These are phyloP conservation scores for Linum trigynum DNA, from an alignment of 345 rosid species.

Conservation along the genomic window DNA sequence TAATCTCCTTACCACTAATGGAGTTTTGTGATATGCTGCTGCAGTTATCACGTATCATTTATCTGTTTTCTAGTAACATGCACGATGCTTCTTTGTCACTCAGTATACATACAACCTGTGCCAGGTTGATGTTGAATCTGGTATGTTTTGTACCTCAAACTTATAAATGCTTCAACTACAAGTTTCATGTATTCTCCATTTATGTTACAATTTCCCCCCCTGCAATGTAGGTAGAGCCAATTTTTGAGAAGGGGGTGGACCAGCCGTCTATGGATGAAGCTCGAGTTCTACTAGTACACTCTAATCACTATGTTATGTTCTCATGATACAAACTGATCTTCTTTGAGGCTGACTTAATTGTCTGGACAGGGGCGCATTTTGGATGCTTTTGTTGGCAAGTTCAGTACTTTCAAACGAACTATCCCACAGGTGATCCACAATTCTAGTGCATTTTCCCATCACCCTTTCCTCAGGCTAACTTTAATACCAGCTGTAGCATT, in stretches of 20 bases:
- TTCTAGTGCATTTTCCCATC: conserved; percentile 13
- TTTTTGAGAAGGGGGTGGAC: conserved; percentile 92
- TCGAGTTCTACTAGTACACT: conserved; percentile 67
- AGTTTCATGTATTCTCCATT: conserved; percentile 12
- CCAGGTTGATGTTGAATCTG: conserved; percentile 97
- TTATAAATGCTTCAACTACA: conserved; percentile 1
- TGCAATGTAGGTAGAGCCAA: conserved; percentile 82
- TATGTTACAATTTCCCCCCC: conserved; percentile 13
- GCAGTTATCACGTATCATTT: conserved; percentile 94
- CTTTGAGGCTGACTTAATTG: conserved; percentile 14
- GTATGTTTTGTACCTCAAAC: conserved; percentile 29
- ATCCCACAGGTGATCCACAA: conserved; percentile 81
- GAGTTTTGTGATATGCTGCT: conserved; percentile 13
- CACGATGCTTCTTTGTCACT: conserved; percentile 94
- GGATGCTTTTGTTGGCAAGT: conserved; percentile 99
- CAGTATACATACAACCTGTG: conserved; percentile 94
- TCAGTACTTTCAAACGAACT: conserved; percentile 92
- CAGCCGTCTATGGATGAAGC: conserved; percentile 96
- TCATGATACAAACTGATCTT: conserved; percentile 10
- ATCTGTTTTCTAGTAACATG: conserved; percentile 94
- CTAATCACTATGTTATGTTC: conserved; percentile 9
- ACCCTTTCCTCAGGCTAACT: neutral
- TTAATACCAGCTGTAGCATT: neutral
- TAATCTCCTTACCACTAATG: conserved; percentile 5
- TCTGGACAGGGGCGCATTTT: conserved; percentile 74